phyloP scores from a whole-genome alignment of 768 basidiomycete species.

The Coprinopsis sp. region DNA sequence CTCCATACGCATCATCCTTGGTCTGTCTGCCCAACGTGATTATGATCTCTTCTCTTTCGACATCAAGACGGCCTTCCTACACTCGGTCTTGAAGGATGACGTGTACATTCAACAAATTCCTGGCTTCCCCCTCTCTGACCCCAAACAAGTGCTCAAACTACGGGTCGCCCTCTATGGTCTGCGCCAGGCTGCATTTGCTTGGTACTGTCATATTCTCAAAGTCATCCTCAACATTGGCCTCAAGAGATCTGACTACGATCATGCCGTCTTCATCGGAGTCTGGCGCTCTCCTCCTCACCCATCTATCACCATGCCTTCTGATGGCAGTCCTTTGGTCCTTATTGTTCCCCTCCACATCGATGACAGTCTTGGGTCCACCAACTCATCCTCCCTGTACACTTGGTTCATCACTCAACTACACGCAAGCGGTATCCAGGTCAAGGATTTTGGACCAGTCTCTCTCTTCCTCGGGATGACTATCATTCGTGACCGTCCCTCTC shows the following conservation, averaged over 20 bases:
- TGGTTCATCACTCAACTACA: constrained; percentile 7
- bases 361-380: constrained; percentile 7
- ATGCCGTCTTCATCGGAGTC: constrained; percentile 5
- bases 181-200: constrained; percentile 5
- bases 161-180: constrained; percentile 2
- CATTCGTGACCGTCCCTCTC: too few species aligned
- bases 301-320: constrained; percentile 10
- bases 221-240: constrained; percentile 5
- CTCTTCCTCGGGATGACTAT: too few species aligned
- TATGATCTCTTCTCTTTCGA: constrained; percentile 14
- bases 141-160: neutral
- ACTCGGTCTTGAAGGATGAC: constrained; percentile 13
- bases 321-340: neutral
- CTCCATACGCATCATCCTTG: constrained; percentile 19
- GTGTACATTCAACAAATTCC: constrained; percentile 9
- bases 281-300: constrained; percentile 6
- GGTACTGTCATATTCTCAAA: neutral
- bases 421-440: too few species aligned
- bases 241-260: neutral
- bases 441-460: too few species aligned
- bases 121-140: constrained; percentile 2
- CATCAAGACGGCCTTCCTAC: constrained; percentile 19
- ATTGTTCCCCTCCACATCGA: constrained; percentile 11
- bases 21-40: constrained; percentile 15
- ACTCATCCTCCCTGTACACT: neutral